A percentile compares a stretch with the other conserved stretches of the same genome.
phyloP scores from a whole-genome alignment of 257 asterid species.

The Nicotiana noctiflora region DNA sequence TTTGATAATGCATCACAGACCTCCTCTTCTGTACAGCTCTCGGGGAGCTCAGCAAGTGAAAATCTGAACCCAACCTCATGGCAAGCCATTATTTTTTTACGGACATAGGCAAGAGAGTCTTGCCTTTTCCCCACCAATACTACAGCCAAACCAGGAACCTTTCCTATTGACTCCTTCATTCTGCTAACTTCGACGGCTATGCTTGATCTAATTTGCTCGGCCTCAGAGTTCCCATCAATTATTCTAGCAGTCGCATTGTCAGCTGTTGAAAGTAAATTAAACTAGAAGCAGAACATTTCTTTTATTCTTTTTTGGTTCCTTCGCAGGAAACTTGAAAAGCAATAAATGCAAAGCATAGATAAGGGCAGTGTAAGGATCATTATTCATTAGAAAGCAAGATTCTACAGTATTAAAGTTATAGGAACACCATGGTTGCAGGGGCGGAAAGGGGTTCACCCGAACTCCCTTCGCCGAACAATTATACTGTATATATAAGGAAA shows the following conservation, averaged over 20 bases:
- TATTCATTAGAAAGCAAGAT: background rate
- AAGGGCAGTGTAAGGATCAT: background rate
- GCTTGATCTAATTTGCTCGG: conserved; percentile 57
- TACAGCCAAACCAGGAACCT: conserved; percentile 81
- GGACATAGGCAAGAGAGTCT: conserved; percentile 71
- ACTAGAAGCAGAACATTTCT: conserved; percentile 11
- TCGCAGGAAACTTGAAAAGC: background rate
- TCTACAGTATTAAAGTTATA: background rate
- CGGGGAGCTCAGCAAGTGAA: conserved; percentile 48
- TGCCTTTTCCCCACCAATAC: conserved; percentile 73
- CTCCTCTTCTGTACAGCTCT: conserved; percentile 51
- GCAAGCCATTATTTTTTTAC: conserved; percentile 62
- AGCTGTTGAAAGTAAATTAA: conserved; percentile 26
- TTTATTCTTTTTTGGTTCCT: conserved; percentile 4
- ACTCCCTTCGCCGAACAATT: too few relatives aligned
- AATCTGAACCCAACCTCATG: conserved; percentile 77
- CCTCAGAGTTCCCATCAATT: conserved; percentile 60
- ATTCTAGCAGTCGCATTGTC: conserved; percentile 32
- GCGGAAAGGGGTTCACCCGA: too few relatives aligned
- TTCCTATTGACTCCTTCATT: conserved; percentile 55
- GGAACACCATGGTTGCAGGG: background rate
- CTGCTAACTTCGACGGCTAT: conserved; percentile 58
- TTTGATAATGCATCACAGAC: conserved; percentile 47
- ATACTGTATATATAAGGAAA: too few relatives aligned
- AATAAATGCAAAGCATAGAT: background rate